These are phyloP conservation scores for Peronospora destructor DNA, from an alignment of 352 stramenopile species.

Conservation along the genomic window DNA sequence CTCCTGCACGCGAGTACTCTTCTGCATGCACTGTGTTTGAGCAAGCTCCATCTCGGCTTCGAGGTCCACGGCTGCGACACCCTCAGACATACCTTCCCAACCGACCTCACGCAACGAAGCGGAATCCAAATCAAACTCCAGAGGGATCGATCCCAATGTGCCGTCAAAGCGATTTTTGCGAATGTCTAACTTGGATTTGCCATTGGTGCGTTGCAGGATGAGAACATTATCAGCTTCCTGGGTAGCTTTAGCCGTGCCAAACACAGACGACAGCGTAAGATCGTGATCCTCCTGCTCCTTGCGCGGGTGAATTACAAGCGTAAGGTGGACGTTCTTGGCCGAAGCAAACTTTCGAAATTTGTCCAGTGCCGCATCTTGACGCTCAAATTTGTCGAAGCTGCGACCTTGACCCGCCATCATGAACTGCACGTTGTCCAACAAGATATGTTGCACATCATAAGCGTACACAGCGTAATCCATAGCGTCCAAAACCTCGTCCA, in stretches of 20 bases:
- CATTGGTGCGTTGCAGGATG: slow-evolving; percentile 92
- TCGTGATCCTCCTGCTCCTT: slow-evolving; percentile 95
- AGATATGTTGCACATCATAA: slow-evolving; percentile 97
- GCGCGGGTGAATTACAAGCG: slow-evolving; percentile 97
- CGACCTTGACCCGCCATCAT: slow-evolving; percentile 92
- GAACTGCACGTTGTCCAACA: slow-evolving; percentile 99
- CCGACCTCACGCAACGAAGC: slow-evolving; percentile 62
- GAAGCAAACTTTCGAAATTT: slow-evolving; percentile 96
- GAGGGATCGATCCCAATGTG: slow-evolving; percentile 77
- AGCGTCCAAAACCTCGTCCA: slow-evolving; percentile 94
- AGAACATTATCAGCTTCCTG: slow-evolving; percentile 99
- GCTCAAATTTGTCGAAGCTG: slow-evolving; percentile 86
- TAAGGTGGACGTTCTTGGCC: slow-evolving; percentile 97
- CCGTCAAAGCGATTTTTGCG: slow-evolving; percentile 95
- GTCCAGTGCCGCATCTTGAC: slow-evolving; percentile 90
- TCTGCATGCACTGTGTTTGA: slow-evolving; percentile 48
- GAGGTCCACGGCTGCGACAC: slow-evolving; percentile 57
- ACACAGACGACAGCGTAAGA: slow-evolving; percentile 94
- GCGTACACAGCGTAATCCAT: slow-evolving; percentile 98
- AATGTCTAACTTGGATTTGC: slow-evolving; percentile 93
- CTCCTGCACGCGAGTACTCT: slow-evolving; percentile 18
- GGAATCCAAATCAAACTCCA: slow-evolving; percentile 77
- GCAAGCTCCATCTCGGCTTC: slow-evolving; percentile 76
- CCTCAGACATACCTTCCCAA: slow-evolving; percentile 59
- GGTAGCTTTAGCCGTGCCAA: slow-evolving; percentile 97